Evolutionary conservation across 805 yeast species (phyloP).

Genomic region (Hagleromyces aurorensis): DNA sequence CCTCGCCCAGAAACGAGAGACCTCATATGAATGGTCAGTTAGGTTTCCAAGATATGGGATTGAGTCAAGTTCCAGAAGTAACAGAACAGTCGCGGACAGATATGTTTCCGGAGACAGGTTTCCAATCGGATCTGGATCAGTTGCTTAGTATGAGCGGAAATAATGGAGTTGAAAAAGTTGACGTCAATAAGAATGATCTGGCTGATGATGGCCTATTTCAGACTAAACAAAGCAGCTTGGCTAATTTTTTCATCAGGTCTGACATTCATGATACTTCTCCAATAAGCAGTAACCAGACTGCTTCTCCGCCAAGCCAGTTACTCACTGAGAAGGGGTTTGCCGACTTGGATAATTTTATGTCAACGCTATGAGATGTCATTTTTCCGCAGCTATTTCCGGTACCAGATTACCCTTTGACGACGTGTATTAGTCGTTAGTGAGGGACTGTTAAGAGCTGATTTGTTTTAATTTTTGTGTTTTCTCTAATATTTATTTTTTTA

Average conservation of each 20-base stretch:
- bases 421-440: too few relatives aligned
- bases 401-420: too few relatives aligned
- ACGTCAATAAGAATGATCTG: conserved; percentile 1
- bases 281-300: conserved; percentile 11
- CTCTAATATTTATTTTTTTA: too few relatives aligned
- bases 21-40: too few relatives aligned
- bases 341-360: conserved; percentile 27
- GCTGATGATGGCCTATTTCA: conserved; percentile 5
- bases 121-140: conserved; percentile 8
- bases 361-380: conserved; percentile 19
- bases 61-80: not conserved
- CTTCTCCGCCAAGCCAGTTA: conserved; percentile 19
- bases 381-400: too few relatives aligned
- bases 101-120: too few relatives aligned
- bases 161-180: conserved; percentile 1
- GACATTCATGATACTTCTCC: conserved; percentile 11
- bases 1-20: too few relatives aligned
- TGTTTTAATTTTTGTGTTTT: too few relatives aligned
- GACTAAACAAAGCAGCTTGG: conserved; percentile 2
- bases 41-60: too few relatives aligned
- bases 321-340: conserved; percentile 23
- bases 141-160: conserved; percentile 4
- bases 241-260: conserved; percentile 5
- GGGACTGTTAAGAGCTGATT: too few relatives aligned
- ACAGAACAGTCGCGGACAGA: conserved; percentile 3